Base-by-base conservation (phyloP, 495 filamentous ascomycete species). In the Bombardia bombarda region DNA sequence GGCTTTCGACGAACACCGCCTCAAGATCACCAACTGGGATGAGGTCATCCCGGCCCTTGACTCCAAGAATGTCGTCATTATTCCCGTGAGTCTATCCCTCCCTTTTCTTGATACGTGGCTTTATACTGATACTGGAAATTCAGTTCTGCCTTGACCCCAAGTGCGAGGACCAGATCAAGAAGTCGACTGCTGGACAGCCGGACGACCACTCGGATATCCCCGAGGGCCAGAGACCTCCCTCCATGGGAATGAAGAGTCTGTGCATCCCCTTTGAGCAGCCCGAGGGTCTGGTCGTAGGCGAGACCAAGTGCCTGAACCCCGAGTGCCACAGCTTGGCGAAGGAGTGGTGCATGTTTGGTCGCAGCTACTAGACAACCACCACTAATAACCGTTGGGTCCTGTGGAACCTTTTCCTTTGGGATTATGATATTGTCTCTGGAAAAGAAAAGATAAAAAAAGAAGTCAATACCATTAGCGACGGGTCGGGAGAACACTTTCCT, bases 251-350 rank as follows among this genome's bases (percentile, higher is more conserved):
- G 56, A 98, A 98, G 79, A 85, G 80, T 47, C 73, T 98, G 55
- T 98, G 92, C 63, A 96, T 98, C 73, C 92, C 93, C 17, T 95
- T 95, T 57, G 86, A 97, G 50, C 92, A 97, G 66, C 88, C 90
- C 26, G 80, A 83, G 51, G 86, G 81, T 26, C 64, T 95, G 44
- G 68, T 79, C 45, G 67, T 77, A 47, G 90, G 87, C 22, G 80
- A 84, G 61, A 95, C 87, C 38, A 89, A 89, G 67, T 98, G 92
- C 62, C 67, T 82, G 47, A 93, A 86, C 70, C 88, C 93, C 21
- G 75, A 93, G 49, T 98, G 92, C 63, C 66, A 56, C 32, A 70
- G 69, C 7, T 46, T 75, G 10, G 88, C 88, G 18, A 78, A 88
- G 74, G 72, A 82, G 47, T 95, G 86, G 81, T 81, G 80, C 61